Conservation (phyloP, 1,284 basidiomycete species). For the Chondrostereum purpureum region DNA sequence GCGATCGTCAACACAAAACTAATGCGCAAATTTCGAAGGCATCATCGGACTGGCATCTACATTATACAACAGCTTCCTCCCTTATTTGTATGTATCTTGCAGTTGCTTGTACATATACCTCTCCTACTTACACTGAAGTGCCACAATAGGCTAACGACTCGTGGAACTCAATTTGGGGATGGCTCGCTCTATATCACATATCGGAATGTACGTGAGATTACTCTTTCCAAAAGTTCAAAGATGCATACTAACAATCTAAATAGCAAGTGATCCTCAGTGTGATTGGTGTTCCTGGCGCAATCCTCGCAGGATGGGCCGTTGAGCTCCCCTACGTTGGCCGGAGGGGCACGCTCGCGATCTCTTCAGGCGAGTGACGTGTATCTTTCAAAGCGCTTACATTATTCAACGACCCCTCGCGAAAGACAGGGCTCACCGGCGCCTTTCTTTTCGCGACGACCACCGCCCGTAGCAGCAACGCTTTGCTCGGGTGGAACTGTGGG, state of each 20-base stretch:
- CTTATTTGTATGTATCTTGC: constrained; percentile 43
- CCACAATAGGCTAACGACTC: constrained; percentile 38
- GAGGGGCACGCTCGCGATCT: constrained; percentile 56
- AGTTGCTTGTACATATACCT: not conserved
- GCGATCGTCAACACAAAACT: constrained; percentile 2
- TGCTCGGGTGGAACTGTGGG: constrained; percentile 71
- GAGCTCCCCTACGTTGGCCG: constrained; percentile 55
- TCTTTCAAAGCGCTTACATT: constrained; percentile 14
- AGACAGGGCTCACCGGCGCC: constrained; percentile 52
- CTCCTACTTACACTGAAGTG: constrained; percentile 3
- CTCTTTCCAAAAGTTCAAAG: not conserved
- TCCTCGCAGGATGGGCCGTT: constrained; percentile 54
- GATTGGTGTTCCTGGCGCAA: constrained; percentile 62
- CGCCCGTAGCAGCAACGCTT: constrained; percentile 50
- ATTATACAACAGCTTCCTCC: constrained; percentile 59
- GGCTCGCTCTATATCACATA: constrained; percentile 54
- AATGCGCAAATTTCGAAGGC: constrained; percentile 25
- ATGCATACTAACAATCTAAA: not conserved
- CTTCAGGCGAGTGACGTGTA: constrained; percentile 24
- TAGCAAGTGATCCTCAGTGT: constrained; percentile 64
- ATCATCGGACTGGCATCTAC: constrained; percentile 69
- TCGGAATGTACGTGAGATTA: constrained; percentile 44
- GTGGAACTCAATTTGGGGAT: constrained; percentile 57
- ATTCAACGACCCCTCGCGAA: constrained; percentile 24
- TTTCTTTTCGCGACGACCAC: constrained; percentile 69